phyloP scores from a whole-genome alignment of 1,284 basidiomycete genomes.

The Melanopsichium pennsylvanicum region DNA sequence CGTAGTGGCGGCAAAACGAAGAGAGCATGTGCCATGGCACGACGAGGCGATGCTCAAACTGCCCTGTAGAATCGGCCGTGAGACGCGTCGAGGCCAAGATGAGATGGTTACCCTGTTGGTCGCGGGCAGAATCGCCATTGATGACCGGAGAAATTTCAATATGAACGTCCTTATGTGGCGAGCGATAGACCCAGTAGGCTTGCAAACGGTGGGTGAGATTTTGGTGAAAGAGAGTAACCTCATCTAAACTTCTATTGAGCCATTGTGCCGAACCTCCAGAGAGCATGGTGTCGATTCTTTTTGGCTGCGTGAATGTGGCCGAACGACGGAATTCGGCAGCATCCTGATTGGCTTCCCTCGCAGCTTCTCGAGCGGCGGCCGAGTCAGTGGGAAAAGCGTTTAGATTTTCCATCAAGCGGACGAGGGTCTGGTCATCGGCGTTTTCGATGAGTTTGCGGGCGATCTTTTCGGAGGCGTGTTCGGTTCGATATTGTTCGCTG shows the following conservation, averaged over 20 bases:
- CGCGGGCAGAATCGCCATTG: conserved; percentile 21
- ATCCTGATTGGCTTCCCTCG: not conserved
- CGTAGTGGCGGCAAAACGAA: conserved; percentile 35
- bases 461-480: conserved; percentile 29
- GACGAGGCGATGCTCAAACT: conserved; percentile 36
- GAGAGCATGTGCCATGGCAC: conserved; percentile 49
- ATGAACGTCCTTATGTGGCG: conserved; percentile 33
- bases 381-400: conserved; percentile 52
- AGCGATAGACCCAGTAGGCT: conserved; percentile 57
- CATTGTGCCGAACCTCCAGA: conserved; percentile 44
- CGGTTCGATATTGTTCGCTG: not conserved
- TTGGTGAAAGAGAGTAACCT: conserved; percentile 42
- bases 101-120: conserved; percentile 15
- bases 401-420: conserved; percentile 43
- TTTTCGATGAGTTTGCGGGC: conserved; percentile 39
- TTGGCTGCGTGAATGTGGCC: conserved; percentile 4
- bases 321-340: not conserved
- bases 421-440: conserved; percentile 42
- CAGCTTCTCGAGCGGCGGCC: conserved; percentile 22
- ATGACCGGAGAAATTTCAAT: conserved; percentile 50
- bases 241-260: conserved; percentile 44
- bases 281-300: conserved; percentile 23
- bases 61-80: conserved; percentile 28
- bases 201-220: conserved; percentile 45
- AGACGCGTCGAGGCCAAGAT: conserved; percentile 41